These are phyloP conservation scores for Trypanosoma scelopori DNA, from an alignment of 208 protist genomes.

Conservation along the genomic window DNA sequence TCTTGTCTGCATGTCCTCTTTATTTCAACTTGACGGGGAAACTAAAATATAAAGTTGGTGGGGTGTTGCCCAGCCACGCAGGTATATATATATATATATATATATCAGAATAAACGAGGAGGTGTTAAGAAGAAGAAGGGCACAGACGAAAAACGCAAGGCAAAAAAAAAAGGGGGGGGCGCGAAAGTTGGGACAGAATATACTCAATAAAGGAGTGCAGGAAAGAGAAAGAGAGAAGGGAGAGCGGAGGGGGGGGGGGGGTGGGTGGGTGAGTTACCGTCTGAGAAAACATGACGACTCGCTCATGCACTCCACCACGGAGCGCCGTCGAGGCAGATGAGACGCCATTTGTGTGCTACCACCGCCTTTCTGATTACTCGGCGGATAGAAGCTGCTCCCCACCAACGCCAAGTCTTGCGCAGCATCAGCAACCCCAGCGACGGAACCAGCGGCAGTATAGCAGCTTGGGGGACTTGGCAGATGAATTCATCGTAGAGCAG, in stretches of 20 bases:
- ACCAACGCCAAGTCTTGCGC: not conserved
- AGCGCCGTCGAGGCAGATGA: conserved; percentile 15
- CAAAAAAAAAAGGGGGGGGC: too few species aligned
- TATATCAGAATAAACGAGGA: too few species aligned
- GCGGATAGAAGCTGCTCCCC: conserved; percentile 22
- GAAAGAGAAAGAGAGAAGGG: not conserved
- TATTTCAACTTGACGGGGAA: not conserved
- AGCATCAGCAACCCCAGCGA: not conserved
- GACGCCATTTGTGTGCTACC: conserved; percentile 27
- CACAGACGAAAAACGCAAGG: too few species aligned
- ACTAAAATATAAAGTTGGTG: too few species aligned
- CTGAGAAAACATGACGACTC: conserved; percentile 21
- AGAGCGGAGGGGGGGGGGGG: not conserved
- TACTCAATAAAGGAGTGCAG: too few species aligned
- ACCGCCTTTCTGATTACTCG: conserved; percentile 27
- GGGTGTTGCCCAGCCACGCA: too few species aligned
- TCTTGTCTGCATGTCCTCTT: not conserved
- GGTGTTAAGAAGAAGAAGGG: too few species aligned
- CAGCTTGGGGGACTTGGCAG: not conserved
- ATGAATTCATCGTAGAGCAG: not conserved
- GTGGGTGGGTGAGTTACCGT: too few species aligned
- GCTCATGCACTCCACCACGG: conserved; percentile 33
- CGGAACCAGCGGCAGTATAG: not conserved
- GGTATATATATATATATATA: too few species aligned
- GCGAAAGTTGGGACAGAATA: too few species aligned